Percentiles rank a stretch among this genome's conserved stretches.
Conservation (phyloP, 2,329 filamentous ascomycete species). For the Apiospora malaysiana region DNA sequence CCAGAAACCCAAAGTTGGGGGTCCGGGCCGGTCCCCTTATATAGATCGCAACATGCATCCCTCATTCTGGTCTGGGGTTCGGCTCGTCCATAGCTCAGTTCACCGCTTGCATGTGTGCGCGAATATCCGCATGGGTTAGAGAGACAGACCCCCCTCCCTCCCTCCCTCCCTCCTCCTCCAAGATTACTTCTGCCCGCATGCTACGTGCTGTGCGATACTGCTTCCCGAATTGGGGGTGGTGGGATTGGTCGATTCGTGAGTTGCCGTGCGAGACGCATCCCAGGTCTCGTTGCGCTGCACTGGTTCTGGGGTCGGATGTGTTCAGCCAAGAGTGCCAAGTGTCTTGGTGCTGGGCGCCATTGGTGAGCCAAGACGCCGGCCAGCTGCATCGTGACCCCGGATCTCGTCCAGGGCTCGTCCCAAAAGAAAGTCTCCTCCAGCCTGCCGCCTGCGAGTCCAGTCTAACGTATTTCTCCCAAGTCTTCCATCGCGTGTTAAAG, state of each 20-base stretch:
- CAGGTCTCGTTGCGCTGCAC: neutral
- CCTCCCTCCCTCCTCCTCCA: too few relatives aligned
- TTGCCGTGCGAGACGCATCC: neutral
- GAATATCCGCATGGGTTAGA: neutral
- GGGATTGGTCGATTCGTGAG: neutral
- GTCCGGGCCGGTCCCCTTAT: neutral
- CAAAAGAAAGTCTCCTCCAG: slow-evolving; percentile 23
- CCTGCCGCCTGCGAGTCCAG: neutral
- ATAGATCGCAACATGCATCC: neutral
- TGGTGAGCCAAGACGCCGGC: slow-evolving; percentile 20
- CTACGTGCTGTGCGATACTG: neutral
- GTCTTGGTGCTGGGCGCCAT: slow-evolving; percentile 16
- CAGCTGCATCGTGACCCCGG: slow-evolving; percentile 4
- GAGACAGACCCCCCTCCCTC: neutral
- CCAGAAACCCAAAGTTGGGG: neutral
- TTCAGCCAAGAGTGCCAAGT: slow-evolving; percentile 19
- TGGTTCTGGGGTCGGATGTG: neutral
- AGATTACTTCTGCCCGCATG: neutral
- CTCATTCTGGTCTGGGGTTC: neutral
- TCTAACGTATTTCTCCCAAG: slow-evolving; percentile 19
- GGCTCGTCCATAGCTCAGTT: neutral
- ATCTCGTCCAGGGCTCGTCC: neutral
- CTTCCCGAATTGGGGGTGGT: neutral
- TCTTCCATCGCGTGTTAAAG: slow-evolving; percentile 21
- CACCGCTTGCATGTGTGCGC: neutral